A percentile compares a stretch with the other conserved stretches of the same genome.
phyloP scores from a whole-genome alignment of 2,329 filamentous ascomycete genomes.

The Penicillium capsulatum region DNA sequence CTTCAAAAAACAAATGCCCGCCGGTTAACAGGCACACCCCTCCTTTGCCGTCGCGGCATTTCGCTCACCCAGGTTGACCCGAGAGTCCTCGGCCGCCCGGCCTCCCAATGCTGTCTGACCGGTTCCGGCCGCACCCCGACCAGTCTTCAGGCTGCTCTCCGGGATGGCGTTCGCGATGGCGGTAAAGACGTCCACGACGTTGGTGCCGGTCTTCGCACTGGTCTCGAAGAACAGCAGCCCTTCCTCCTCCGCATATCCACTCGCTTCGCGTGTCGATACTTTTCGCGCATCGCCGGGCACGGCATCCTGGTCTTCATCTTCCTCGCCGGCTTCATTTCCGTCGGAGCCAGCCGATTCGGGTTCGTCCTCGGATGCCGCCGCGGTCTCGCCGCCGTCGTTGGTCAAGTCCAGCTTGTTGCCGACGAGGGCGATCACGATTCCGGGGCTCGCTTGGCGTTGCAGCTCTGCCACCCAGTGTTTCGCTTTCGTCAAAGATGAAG shows the following conservation, averaged over 20 bases:
- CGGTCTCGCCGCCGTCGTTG: slow-evolving; percentile 50
- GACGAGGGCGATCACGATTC: slow-evolving; percentile 94
- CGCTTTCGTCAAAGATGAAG: slow-evolving; percentile 89
- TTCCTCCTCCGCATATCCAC: slow-evolving; percentile 92
- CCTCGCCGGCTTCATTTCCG: slow-evolving; percentile 45
- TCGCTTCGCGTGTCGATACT: slow-evolving; percentile 84
- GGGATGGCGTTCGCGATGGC: slow-evolving; percentile 98
- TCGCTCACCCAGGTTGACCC: slow-evolving; percentile 76
- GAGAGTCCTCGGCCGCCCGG: slow-evolving; percentile 49
- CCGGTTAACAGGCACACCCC: slow-evolving; percentile 74
- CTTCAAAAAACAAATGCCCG: background rate
- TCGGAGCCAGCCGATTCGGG: slow-evolving; percentile 31
- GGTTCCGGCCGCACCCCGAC: slow-evolving; percentile 63
- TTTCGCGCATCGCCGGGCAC: slow-evolving; percentile 74
- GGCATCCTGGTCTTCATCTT: slow-evolving; percentile 54
- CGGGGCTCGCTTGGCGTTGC: slow-evolving; percentile 89
- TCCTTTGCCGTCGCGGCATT: slow-evolving; percentile 76
- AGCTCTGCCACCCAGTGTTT: slow-evolving; percentile 99
- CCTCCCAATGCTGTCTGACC: slow-evolving; percentile 55
- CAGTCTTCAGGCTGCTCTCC: slow-evolving; percentile 89
- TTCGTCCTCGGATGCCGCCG: slow-evolving; percentile 37
- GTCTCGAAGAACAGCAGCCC: slow-evolving; percentile 95
- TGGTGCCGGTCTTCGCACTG: slow-evolving; percentile 90
- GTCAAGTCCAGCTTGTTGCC: slow-evolving; percentile 95
- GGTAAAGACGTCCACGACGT: slow-evolving; percentile 93